Evolutionary conservation across 2,329 filamentous ascomycete species (phyloP), one percentile per base, ranked within the genome.

Genomic region (Aspergillus sojae): DNA sequence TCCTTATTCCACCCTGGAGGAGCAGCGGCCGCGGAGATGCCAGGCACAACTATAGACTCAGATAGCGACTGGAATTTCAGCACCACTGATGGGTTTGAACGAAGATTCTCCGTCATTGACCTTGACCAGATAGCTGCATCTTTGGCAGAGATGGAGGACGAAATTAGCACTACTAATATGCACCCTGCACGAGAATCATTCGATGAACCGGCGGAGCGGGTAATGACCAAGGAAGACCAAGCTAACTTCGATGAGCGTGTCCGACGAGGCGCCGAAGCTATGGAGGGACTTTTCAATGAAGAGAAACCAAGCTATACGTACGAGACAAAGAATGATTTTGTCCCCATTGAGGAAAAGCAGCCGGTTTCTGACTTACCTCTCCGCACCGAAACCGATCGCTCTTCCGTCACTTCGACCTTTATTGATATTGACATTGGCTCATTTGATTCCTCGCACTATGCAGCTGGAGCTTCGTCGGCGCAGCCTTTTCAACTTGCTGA

Each of bases 31-130:
- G 86, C 87, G 36, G 82, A 85, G 63, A 75, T 83, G 34, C 81
- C 83, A 32, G 80, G 79, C 41, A 69, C 71, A 14, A 77, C 80
- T 30, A 28, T 59, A 10, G 78, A 82, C 4, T 71, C 77, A 0
- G 79, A 82, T 4, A 84, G 86, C 46, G 85, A 87, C 65, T 89
- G 87, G 87, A 88, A 87, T 62, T 89, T 89, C 71, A 89, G 86
- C 68, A 88, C 86, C 5, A 88, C 86, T 2, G 85, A 86, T 66
- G 83, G 85, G 16, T 89, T 89, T 67, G 85, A 89, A 65, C 78
- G 80, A 61, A 72, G 82, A 39, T 81, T 83, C 56, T 83, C 82
- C 2, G 77, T 82, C 48, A 78, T 83, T 54, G 76, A 80, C 64
- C 66, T 81, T 10, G 77, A 82, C 65, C 76, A 82, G 62, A 74